Conservation (phyloP, 495 filamentous ascomycete genomes). For the Tuber umbilicatum region DNA sequence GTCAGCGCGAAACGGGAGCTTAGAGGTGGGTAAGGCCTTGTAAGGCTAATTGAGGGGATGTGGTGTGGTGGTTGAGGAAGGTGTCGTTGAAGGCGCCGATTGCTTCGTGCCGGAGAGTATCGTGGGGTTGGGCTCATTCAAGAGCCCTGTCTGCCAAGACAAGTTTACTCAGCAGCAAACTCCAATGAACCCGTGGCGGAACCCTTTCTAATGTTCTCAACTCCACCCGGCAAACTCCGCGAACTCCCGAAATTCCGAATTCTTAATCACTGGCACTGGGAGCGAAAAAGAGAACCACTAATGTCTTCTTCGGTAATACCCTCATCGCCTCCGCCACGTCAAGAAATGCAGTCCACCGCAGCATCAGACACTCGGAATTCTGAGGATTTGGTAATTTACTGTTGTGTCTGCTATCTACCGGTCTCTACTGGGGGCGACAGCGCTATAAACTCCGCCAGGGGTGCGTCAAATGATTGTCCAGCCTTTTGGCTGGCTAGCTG, state of each 20-base stretch:
- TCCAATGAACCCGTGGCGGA: background rate
- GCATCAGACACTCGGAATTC: constrained; percentile 11
- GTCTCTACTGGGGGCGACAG: constrained; percentile 6
- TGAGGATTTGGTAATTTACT: constrained; percentile 34
- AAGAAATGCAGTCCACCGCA: constrained; percentile 10
- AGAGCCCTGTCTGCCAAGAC: background rate
- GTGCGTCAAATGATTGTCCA: constrained; percentile 1
- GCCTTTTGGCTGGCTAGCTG: constrained; percentile 38
- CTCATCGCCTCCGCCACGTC: constrained; percentile 21
- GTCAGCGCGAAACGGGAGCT: constrained; percentile 13
- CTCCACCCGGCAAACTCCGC: background rate
- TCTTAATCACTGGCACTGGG: background rate
- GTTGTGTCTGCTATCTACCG: constrained; percentile 34
- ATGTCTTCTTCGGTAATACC: constrained; percentile 18
- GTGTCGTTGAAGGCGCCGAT: background rate
- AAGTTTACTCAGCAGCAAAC: background rate
- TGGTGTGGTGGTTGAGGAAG: background rate
- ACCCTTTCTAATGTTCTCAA: background rate
- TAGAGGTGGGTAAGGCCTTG: constrained; percentile 7
- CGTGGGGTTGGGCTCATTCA: background rate
- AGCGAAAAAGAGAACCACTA: constrained; percentile 3
- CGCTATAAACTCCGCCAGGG: background rate
- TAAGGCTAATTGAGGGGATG: background rate
- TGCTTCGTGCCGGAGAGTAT: background rate
- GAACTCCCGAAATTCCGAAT: background rate